These are phyloP conservation scores for Phylloboletellus chloephorus DNA, from an alignment of 1,284 basidiomycete species.

Conservation along the genomic window DNA sequence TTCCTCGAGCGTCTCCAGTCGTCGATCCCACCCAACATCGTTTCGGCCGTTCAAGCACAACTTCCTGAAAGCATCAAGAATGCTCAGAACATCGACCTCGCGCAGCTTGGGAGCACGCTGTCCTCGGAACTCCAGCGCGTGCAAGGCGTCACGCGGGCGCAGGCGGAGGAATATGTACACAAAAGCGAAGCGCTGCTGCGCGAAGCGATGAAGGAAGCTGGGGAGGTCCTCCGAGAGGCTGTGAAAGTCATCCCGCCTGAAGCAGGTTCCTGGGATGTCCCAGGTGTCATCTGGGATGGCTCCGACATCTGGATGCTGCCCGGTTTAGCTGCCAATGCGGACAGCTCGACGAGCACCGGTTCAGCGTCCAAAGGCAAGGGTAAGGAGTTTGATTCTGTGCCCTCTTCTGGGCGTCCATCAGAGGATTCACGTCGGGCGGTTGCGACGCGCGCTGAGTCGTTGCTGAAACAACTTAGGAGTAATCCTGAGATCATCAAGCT, in stretches of 20 bases:
- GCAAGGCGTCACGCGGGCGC: slow-evolving; percentile 64
- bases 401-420: slow-evolving; percentile 32
- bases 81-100: slow-evolving; percentile 60
- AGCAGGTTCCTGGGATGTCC: slow-evolving; percentile 32
- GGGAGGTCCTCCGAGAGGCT: slow-evolving; percentile 74
- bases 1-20: slow-evolving; percentile 69
- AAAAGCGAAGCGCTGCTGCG: slow-evolving; percentile 71
- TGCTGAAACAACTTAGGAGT: slow-evolving; percentile 68
- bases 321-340: slow-evolving; percentile 26
- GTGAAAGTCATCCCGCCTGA: slow-evolving; percentile 88
- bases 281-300: slow-evolving; percentile 69
- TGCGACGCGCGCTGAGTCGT: slow-evolving; percentile 71
- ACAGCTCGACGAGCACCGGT: slow-evolving; percentile 13
- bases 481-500: slow-evolving; percentile 73
- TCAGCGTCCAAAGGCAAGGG: slow-evolving; percentile 40
- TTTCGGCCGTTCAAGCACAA: slow-evolving; percentile 61
- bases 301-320: slow-evolving; percentile 77
- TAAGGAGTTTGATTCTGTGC: slow-evolving; percentile 32
- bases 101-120: slow-evolving; percentile 60
- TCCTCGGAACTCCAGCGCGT: slow-evolving; percentile 68
- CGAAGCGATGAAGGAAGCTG: slow-evolving; percentile 66
- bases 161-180: slow-evolving; percentile 80
- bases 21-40: slow-evolving; percentile 65
- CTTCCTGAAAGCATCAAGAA: slow-evolving; percentile 63
- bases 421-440: slow-evolving; percentile 49